phyloP scores from a whole-genome alignment of 306 rosid genomes.

The Trifolium repens region DNA sequence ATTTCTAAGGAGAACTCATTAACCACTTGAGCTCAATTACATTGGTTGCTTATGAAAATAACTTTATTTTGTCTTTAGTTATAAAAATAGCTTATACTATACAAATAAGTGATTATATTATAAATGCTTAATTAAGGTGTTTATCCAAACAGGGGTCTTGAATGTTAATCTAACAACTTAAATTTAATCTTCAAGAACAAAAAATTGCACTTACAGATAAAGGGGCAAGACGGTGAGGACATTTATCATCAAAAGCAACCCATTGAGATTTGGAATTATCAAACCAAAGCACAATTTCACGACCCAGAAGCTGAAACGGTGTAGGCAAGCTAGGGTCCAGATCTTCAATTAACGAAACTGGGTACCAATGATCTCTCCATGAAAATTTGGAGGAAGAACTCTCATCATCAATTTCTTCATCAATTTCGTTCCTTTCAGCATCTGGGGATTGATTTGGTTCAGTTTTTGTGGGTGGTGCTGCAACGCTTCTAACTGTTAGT shows the following conservation, averaged over 20 bases:
- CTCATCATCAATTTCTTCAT: slow-evolving; percentile 54
- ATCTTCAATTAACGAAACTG: slow-evolving; percentile 89
- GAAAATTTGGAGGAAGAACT: slow-evolving; percentile 66
- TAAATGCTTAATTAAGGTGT: background rate
- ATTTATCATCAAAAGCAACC: slow-evolving; percentile 92
- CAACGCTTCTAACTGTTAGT: slow-evolving; percentile 57
- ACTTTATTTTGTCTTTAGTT: background rate
- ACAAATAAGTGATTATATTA: background rate
- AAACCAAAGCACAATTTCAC: slow-evolving; percentile 86
- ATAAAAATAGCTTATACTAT: background rate
- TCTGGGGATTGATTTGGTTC: slow-evolving; percentile 50
- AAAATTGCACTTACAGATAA: slow-evolving; percentile 73
- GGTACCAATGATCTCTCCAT: slow-evolving; percentile 99
- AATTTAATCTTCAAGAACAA: slow-evolving; percentile 20
- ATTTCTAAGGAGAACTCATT: background rate
- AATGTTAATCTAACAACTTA: background rate
- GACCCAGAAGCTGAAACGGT: slow-evolving; percentile 93
- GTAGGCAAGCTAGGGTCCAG: slow-evolving; percentile 73
- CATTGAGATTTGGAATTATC: slow-evolving; percentile 67
- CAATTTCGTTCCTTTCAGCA: slow-evolving; percentile 44
- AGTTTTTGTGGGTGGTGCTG: slow-evolving; percentile 66
- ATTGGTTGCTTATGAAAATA: background rate
- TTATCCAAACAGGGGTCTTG: background rate
- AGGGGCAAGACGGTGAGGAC: slow-evolving; percentile 99
- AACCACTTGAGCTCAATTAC: too few species aligned